A percentile compares a stretch with the other conserved stretches of the same genome.
Conservation (phyloP, 306 rosid species). For the Pachyrhizus erosus region DNA sequence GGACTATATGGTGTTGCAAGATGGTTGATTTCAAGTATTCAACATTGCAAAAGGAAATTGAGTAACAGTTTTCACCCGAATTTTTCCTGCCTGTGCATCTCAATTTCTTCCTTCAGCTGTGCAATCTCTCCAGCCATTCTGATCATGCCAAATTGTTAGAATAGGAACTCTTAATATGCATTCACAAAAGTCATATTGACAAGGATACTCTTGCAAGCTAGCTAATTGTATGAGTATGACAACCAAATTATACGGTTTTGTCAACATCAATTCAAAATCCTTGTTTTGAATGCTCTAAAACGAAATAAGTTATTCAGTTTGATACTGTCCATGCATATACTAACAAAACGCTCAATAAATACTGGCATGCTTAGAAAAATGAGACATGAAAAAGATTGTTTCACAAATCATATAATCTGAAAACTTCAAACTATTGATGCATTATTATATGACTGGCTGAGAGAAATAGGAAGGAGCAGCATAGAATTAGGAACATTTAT, state of each 20-base stretch:
- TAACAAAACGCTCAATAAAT: too few species aligned
- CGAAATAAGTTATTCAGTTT: not conserved
- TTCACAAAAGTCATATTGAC: not conserved
- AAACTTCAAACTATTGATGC: too few species aligned
- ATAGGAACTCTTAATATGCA: not conserved
- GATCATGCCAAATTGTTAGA: conserved; percentile 46
- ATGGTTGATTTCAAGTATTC: conserved; percentile 22
- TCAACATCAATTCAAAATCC: not conserved
- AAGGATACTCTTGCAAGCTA: not conserved
- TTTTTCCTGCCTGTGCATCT: conserved; percentile 61
- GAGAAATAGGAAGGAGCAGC: too few species aligned
- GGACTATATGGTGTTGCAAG: conserved; percentile 3
- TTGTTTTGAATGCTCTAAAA: not conserved
- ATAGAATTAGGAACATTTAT: too few species aligned
- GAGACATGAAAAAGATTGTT: too few species aligned
- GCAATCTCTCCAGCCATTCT: conserved; percentile 84
- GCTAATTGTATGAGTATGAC: not conserved
- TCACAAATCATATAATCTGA: too few species aligned
- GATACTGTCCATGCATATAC: too few species aligned
- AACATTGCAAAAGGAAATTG: conserved; percentile 18
- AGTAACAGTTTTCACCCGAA: conserved; percentile 54
- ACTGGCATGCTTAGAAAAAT: too few species aligned
- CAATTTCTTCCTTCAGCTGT: conserved; percentile 76
- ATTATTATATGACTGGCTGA: too few species aligned
- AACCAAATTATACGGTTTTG: not conserved